Conservation (phyloP, 2,329 filamentous ascomycete species). For the Aspergillus tanneri region DNA sequence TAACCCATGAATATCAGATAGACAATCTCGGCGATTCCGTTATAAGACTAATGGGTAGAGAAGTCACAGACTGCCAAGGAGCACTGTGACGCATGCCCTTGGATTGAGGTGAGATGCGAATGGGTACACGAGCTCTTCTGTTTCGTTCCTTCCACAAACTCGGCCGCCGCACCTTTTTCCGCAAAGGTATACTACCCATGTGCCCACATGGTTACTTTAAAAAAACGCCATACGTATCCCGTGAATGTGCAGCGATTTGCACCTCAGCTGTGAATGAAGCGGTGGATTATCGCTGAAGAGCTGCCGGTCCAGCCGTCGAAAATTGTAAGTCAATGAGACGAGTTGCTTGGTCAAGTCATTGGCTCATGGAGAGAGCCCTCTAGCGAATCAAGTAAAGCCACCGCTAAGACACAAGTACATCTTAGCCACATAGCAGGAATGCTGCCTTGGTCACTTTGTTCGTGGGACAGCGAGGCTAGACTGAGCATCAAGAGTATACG, state of each 20-base stretch:
- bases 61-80: slow-evolving; percentile 27
- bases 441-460: too few species aligned
- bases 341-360: too few species aligned
- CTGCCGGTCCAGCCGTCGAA: slow-evolving; percentile 6
- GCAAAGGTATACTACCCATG: slow-evolving; percentile 31
- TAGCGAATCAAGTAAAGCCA: too few species aligned
- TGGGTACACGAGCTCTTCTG: slow-evolving; percentile 27
- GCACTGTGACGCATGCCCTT: slow-evolving; percentile 24
- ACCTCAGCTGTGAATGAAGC: slow-evolving; percentile 11
- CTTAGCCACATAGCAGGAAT: too few species aligned
- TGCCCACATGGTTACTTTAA: slow-evolving; percentile 28
- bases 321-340: too few species aligned
- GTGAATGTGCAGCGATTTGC: slow-evolving; percentile 24
- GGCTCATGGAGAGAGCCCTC: too few species aligned
- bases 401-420: too few species aligned
- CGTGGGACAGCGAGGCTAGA: too few species aligned
- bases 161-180: slow-evolving; percentile 23
- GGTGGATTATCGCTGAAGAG: slow-evolving; percentile 4
- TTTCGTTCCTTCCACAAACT: slow-evolving; percentile 18
- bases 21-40: slow-evolving; percentile 22
- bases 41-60: slow-evolving; percentile 19
- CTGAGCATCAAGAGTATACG: too few species aligned
- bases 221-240: slow-evolving; percentile 28
- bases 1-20: slow-evolving; percentile 24
- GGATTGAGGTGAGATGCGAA: slow-evolving; percentile 18